These are phyloP conservation scores for Balakata baccata DNA, from an alignment of 345 rosid genomes.

Conservation along the genomic window DNA sequence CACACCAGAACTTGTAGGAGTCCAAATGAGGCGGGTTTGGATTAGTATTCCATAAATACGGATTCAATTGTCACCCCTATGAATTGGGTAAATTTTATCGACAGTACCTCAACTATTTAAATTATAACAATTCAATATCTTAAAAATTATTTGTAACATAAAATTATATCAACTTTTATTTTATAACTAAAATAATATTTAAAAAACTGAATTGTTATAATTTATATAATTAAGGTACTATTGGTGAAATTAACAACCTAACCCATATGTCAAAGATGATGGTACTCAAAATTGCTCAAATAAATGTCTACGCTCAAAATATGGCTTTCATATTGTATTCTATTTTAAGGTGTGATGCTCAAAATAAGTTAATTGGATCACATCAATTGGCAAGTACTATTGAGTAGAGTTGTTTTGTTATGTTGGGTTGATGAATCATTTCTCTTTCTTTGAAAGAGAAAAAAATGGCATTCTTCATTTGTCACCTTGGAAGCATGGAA, in stretches of 20 bases:
- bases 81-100: too few species aligned
- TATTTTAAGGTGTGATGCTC: slow-evolving; percentile 2
- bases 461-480: not conserved
- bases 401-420: slow-evolving; percentile 10
- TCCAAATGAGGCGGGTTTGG: too few species aligned
- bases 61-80: too few species aligned
- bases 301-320: not conserved
- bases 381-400: slow-evolving; percentile 8
- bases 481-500: slow-evolving; percentile 1
- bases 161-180: too few species aligned
- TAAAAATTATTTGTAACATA: too few species aligned
- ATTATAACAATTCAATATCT: too few species aligned
- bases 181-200: too few species aligned
- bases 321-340: not conserved
- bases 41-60: too few species aligned
- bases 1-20: not conserved
- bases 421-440: slow-evolving; percentile 9
- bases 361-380: slow-evolving; percentile 9
- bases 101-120: too few species aligned
- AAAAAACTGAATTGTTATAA: too few species aligned
- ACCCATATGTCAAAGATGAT: not conserved
- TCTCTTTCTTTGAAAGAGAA: not conserved
- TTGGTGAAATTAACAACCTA: too few species aligned
- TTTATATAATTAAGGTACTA: too few species aligned
- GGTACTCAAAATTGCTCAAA: not conserved